Evolutionary conservation across 1,139 yeast species (phyloP), one percentile per base, ranked within the genome.

Genomic region (Suhomyces terraborum): DNA sequence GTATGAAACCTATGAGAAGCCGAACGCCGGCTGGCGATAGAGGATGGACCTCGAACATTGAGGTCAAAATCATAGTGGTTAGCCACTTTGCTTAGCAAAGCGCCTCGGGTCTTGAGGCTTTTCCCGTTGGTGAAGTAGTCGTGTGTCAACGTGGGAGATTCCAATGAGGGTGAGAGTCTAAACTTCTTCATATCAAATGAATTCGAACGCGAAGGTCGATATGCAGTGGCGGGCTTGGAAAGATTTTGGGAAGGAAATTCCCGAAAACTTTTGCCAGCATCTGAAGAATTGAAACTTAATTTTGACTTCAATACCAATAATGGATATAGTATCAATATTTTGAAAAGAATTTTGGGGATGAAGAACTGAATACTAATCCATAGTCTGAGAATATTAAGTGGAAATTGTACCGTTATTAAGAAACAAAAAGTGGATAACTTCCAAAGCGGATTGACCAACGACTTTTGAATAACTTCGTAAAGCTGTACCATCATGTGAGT

Each of bases 281-380:
- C 43, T 5, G 13, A 22, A 18, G 30, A 8, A 8, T 18, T n/a
- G 19, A 23, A 19, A 13, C 27, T 33, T 13, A 31, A 19, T 34
- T 39, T 35, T 34, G 42, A 24, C 22, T 35, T n/a, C 35, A 33
- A 26, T 10, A 36, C 43, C 31, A 46, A 12, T 4, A 50, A 23
- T 3, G 58, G 58, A 38, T 51, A 51, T n/a, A 52, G 35, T 4
- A 54, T 28, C 31, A 54, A 50, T 6, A 51, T 35, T 29, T 51
- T 51, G 27, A 55, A 35, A 8, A 53, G 38, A 6, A 55, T 44
- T 32, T 46, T 54, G 2, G 66, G 65, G 17, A 60, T 27, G 29
- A 55, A 53, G 14, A 58, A 36, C 17, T 49, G 21, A 7, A 53
- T 27, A 20, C 51, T 53, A 9, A 59, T 25, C 38, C 51, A 51